Evolutionary conservation across 306 rosid genomes (phyloP), one percentile per base, ranked within the genome.

Genomic region (Rosa rugosa): DNA sequence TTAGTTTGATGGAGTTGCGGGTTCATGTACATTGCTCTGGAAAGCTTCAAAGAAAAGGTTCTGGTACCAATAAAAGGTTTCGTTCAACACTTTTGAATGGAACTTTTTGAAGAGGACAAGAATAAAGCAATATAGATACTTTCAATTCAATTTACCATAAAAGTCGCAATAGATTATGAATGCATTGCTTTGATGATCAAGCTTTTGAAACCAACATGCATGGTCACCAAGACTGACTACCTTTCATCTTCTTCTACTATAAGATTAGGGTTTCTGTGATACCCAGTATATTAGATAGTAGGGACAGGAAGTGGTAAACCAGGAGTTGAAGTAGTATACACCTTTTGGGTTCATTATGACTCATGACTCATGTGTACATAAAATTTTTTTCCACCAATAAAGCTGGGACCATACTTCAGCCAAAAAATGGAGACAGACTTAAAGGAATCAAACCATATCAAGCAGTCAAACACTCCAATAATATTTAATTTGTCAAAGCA

Each of bases 101-200:
- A 65, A 42, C 85, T 56, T 57, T 69, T 31, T 63, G 1, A 11
- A 51, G 66, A 66, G 72, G 63, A 71, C 51, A 64, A 42, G 42
- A 56, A 27, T 46, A 45, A 70, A 75, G 64, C 72, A n/a, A 38
- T 66, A 40, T 22, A 68, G 38, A 59, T 65, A 59, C 69, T 80
- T 27, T 76, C 50, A 51, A 80, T 76, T 77, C 79, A 47, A 72
- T 34, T 50, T 74, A 80, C 75, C 57, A 45, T 5, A 60, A 73
- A 69, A 72, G 81, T 27, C 51, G 60, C 36, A 57, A 7, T 51
- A 40, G 71, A 72, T 72, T 60, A 60, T 77, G 72, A 84, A 38
- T 10, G 59, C 76, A 27, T 64, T 44, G 36, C 31, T 56, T 47
- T 80, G 72, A 50, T 65, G 41, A 74, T 80, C 25, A 47, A 67